Base-by-base conservation (phyloP, 2,329 filamentous ascomycete species). In the Blastomyces percursus region DNA sequence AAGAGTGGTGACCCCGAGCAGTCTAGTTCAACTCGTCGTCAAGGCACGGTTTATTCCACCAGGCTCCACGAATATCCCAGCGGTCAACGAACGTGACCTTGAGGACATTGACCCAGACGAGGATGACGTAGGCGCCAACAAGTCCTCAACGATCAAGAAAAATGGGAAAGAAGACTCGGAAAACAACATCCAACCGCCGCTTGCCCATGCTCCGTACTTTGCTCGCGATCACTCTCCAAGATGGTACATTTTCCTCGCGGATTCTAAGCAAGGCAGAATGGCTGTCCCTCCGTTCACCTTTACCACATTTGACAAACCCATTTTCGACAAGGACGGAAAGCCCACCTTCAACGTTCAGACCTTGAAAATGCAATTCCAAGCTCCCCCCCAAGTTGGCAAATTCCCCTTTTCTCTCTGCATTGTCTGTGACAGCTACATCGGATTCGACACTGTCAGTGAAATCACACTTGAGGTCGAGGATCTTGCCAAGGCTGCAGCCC, bases 201-300 rank as follows among this genome's bases (percentile, higher is more conserved):
- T 96, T n/a, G 88, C 90, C 14, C 88, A 91, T 70, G 92, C 94
- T 9, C 95, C 94, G 4, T 93, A 94, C 77, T 93, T 92, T 69
- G 86, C 91, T 38, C 89, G 91, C 65, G 90, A 96, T 70, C 88
- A 96, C 73, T 88, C 90, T 42, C 93, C 95, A 19, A 84, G 87
- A 71, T 99, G 93, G 93, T 87, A 96, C 71, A 85, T 96, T 56
- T 97, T 99, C 82, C 84, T 99, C 60, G 90, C 91, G 64, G 94
- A 99, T 74, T 89, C 86, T 69, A 96, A 96, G 77, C 89, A 95
- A 73, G 92, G 90, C 71, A 96, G 96, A 77, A 93, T 99, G 77
- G 92, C 93, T 21, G 94, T 99, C 2, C 93, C 93, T 2, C 94
- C 95, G 0, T 96, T 96, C 75, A 91, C 89, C n/a, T 97, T 99